Evolutionary conservation across 208 protist genomes (phyloP).

Genomic region (Trypanosoma mega): DNA sequence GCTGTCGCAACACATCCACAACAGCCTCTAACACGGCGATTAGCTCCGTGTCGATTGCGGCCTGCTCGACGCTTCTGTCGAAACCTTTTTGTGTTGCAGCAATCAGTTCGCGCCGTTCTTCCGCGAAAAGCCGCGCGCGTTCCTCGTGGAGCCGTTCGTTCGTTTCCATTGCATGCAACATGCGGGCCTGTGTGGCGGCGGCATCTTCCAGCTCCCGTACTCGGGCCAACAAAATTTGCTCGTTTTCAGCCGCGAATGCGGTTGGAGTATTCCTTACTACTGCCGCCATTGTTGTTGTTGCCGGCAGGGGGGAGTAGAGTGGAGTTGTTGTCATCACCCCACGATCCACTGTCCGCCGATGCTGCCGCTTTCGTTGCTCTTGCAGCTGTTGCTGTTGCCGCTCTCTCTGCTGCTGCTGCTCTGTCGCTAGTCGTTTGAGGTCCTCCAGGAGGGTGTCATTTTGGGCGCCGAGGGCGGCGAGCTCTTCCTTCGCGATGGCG

Average conservation of each 20-base stretch:
- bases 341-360: too few species aligned
- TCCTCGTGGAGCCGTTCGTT: constrained; percentile 14
- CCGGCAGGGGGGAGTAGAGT: not conserved
- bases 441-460: constrained; percentile 28
- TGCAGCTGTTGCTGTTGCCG: too few species aligned
- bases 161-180: constrained; percentile 5
- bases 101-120: not conserved
- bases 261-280: not conserved
- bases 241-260: not conserved
- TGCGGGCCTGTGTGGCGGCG: not conserved
- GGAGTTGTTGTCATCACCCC: too few species aligned
- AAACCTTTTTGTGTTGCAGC: not conserved
- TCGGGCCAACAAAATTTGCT: not conserved
- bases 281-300: not conserved
- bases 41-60: constrained; percentile 8
- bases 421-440: constrained; percentile 10
- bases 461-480: constrained; percentile 26
- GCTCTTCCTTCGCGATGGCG: constrained; percentile 14
- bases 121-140: constrained; percentile 11
- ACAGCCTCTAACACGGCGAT: constrained; percentile 8
- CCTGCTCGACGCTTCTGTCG: not conserved
- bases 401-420: not conserved
- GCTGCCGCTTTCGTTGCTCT: too few species aligned
- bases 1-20: constrained; percentile 9
- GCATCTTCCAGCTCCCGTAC: not conserved